Base-by-base conservation (phyloP, 148 eudicot genomes). In the Vaccinium myrtillus region DNA sequence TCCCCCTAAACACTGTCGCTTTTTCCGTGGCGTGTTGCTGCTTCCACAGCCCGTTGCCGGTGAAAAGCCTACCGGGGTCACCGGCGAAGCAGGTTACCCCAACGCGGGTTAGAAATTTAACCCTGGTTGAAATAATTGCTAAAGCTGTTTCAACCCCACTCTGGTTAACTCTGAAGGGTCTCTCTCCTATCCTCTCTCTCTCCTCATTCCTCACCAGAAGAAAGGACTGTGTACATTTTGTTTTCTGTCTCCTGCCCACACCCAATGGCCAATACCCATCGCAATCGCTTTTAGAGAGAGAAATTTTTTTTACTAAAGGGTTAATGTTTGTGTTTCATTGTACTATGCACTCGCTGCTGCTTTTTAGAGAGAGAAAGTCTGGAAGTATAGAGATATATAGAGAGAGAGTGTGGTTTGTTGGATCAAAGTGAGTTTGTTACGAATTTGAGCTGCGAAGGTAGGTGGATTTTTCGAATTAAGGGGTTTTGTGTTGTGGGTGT, bases 71-170 rank as follows among this genome's bases (percentile, higher is more conserved):
- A 16, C 10, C 8, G 18, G 59, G 59, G 19, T 79, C 48, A 86
- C 88, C 86, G 75, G 77, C 46, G 6, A 36, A 8, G 9, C 86
- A 77, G 67, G 88, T 87, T 19, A 1, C 6, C 39, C 6, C 39
- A 5, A 82, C 83, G 15, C 81, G 54, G 87, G 84, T 85, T 89
- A 79, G 81, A 59, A 32, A 78, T 50, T 83, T 90, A 51, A 88
- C 90, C 84, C 56, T 82, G 78, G 88, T 87, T 89, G 81, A 83
- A 85, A 78, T 85, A 48, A 83, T 87, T 83, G 79, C 65, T 46
- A 50, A 23, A n/a, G 11, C 84, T 11, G 71, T 82, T 84, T 87
- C 48, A 10, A 25, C 39, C 74, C 81, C 85, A 77, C 80, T 54
- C 79, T 78, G 79, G 78, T 86, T 87, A 65, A 74, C 84, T n/a